A percentile compares a stretch with the other conserved stretches of the same genome.
Conservation (phyloP, 805 yeast genomes). For the Tetrapisispora pingtungensis region DNA sequence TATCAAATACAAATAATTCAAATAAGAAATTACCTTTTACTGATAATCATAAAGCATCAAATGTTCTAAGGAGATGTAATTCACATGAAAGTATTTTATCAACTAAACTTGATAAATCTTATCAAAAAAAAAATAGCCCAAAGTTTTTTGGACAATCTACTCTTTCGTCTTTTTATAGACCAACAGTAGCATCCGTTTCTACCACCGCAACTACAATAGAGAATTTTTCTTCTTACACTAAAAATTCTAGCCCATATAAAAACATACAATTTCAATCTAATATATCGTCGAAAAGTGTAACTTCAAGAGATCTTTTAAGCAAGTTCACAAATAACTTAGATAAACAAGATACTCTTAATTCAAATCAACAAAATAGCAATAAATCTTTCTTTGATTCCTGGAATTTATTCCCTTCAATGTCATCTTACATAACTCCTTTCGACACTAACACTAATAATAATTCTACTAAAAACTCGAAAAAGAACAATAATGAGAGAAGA, state of each 20-base stretch:
- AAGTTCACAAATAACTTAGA: conserved; percentile 1
- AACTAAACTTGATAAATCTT: neutral
- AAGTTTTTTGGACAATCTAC: neutral
- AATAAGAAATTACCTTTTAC: neutral
- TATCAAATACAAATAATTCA: neutral
- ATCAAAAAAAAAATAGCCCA: neutral
- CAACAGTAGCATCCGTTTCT: conserved; percentile 1
- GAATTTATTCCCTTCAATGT: conserved; percentile 10
- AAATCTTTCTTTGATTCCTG: conserved; percentile 14
- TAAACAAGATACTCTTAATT: neutral
- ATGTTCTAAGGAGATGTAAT: conserved; percentile 22
- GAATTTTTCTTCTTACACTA: neutral
- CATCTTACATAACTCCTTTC: conserved; percentile 1
- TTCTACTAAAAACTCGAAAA: neutral
- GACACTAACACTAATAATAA: too few relatives aligned
- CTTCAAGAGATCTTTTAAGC: conserved; percentile 11
- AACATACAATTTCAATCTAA: neutral
- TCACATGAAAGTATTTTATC: conserved; percentile 29
- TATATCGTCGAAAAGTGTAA: neutral
- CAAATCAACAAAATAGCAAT: neutral
- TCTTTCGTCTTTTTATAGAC: neutral
- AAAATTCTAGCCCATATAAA: neutral
- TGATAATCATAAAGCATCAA: neutral
- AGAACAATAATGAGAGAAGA: neutral
- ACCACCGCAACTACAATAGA: neutral